Percentiles rank a stretch among this genome's conserved stretches.
phyloP scores from a whole-genome alignment of 140 eudicot genomes.

The Stevia rebaudiana region DNA sequence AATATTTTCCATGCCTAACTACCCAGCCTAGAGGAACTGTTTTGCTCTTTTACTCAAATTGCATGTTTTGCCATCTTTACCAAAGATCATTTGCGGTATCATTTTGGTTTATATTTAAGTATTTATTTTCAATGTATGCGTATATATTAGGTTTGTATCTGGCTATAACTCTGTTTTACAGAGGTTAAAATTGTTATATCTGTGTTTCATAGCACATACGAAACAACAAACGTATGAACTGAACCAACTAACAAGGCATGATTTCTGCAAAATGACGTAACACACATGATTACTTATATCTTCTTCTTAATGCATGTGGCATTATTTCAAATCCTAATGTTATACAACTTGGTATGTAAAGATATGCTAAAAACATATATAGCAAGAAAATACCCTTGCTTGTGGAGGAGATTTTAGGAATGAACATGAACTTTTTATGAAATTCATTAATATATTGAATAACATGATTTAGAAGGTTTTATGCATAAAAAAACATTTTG shows the following conservation, averaged over 20 bases:
- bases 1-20: background rate
- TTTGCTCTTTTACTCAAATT: background rate
- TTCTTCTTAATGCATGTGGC: too few species aligned
- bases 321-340: too few species aligned
- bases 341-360: too few species aligned
- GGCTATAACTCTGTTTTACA: conserved; percentile 70
- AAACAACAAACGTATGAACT: too few species aligned
- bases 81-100: background rate
- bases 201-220: too few species aligned
- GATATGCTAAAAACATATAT: too few species aligned
- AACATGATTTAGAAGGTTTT: background rate
- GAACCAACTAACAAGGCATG: too few species aligned
- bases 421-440: too few species aligned
- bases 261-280: too few species aligned
- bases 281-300: too few species aligned
- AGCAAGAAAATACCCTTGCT: too few species aligned
- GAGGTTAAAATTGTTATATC: too few species aligned
- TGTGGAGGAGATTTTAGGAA: background rate
- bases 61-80: background rate
- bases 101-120: background rate
- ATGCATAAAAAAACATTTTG: background rate
- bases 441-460: background rate
- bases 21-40: background rate
- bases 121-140: background rate
- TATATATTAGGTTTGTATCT: conserved; percentile 55